Base-by-base conservation (phyloP, 192 early-diverging fungal genomes). In the Entomortierella lignicola region DNA sequence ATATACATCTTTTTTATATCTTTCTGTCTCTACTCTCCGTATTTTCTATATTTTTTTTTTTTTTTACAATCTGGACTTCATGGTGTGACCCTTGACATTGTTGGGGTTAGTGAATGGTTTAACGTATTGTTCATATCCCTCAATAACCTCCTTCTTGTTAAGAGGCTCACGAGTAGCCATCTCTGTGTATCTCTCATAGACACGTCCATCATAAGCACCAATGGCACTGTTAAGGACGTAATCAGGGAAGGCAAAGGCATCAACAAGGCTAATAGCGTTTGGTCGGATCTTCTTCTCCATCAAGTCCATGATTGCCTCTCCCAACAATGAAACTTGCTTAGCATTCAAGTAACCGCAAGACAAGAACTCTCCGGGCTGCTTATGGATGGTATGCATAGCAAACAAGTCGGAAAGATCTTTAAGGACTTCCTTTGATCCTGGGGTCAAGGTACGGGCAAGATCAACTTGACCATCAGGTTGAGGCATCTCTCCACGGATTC, bases 191-290 rank as follows among this genome's bases (percentile, higher is more conserved):
- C 58, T 26, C 25, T 94, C 93, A 65, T 97, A 97, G 10, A 92
- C 90, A 34, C 87, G 82, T 48, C 93, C 94, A 67, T 94, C 93
- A 58, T 82, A 88, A 23, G 89, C 72, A 17, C 91, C 95, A 41
- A 95, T 81, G 8, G 93, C 90, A 41, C 92, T 92, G 80, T 94
- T 88, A 6, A 97, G 84, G 29, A 85, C 63, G 55, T 90, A 91
- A 60, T 95, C 95, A 0, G 92, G 86, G 31, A 93, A 81, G 25
- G 86, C 89, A 82, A 92, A 95, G 0, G 94, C 88, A 55, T 97
- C 95, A 20, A 94, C 93, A 25, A 97, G 86, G 0, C 90, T 81
- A 13, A 97, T 86, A 1, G 92, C 92, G 72, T 97, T 87, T 32
- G 87, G 87, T 11, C 94, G 84, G 1, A 97, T 70, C 29, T 88